Evolutionary conservation across 208 protist species (phyloP), one percentile per base, ranked within the genome.

Genomic region (Herpetomonas samuelpessoai): DNA sequence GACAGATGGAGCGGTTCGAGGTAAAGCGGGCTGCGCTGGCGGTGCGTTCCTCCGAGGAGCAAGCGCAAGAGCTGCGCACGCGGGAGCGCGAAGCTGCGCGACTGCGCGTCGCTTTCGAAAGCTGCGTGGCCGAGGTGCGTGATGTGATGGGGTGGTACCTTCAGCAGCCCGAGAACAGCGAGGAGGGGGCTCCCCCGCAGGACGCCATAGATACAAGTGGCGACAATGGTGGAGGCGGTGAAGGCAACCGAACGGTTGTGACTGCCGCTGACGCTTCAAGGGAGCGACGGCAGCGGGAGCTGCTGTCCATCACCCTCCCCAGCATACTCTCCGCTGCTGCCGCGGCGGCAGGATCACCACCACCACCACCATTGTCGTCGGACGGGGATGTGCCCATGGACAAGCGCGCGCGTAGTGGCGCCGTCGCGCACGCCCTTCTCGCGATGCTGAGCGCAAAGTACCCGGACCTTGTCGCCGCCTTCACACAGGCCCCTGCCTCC

Each of bases 111-210:
- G 70, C 73, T 18, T 76, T 88, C 45, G 73, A 84, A 29, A 57
- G 30, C 27, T 67, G 79, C 63, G 39, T 88, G 16, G 74, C 67
- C 9, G 74, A 84, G 39, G 61, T 88, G 3, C 66, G 74, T 2
- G 62, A 83, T 46, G 74, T 80, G 16, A 58, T 88, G 14, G 68
- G 59, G 44, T 88, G 81, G 77, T 68, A 83, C 47, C 29, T 79
- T 46, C 72, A 74, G 25, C 62, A 79, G 53, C 65, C 62, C 7
- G 27, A 24, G 6, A 7, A 50, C 14, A 24, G 45, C 10, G 16
- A 9, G 62, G 53, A 9, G 31, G 51, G 2, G 47, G 52, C 3
- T 30, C 35, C 18, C 6, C 57, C 31, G 64, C n/a, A 16, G 39
- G 3, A n/a, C 56, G 55, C n/a, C n/a, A n/a, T n/a, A n/a, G n/a